These are phyloP conservation scores for Arabis hirsuta DNA, from an alignment of 345 rosid genomes.

Conservation along the genomic window DNA sequence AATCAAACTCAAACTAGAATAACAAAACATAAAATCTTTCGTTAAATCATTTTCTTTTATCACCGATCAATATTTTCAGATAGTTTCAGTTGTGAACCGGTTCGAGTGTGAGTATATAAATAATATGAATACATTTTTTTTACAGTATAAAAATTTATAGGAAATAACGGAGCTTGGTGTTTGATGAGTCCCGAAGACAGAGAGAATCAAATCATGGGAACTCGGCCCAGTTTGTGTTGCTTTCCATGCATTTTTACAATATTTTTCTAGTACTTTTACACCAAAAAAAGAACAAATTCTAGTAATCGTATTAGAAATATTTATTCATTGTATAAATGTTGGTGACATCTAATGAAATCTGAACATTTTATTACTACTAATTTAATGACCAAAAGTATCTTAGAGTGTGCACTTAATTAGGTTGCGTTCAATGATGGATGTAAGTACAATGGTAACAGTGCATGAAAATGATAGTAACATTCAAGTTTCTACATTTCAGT, in stretches of 20 bases:
- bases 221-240: constrained; percentile 39
- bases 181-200: constrained; percentile 62
- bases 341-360: not conserved
- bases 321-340: not conserved
- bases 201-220: constrained; percentile 54
- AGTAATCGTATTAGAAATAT: constrained; percentile 8
- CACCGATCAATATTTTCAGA: not conserved
- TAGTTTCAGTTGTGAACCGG: not conserved
- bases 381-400: constrained; percentile 14
- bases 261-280: not conserved
- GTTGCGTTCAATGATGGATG: constrained; percentile 31
- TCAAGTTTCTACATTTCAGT: constrained; percentile 24
- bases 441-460: constrained; percentile 28
- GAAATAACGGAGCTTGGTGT: constrained; percentile 33
- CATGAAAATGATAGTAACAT: constrained; percentile 31
- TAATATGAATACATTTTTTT: not conserved
- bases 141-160: constrained; percentile 4
- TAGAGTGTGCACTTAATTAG: constrained; percentile 2
- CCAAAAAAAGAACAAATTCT: not conserved
- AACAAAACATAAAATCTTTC: not conserved
- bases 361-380: constrained; percentile 16
- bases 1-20: not conserved
- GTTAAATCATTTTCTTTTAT: not conserved
- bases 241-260: constrained; percentile 18
- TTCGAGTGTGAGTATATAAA: not conserved